phyloP scores from a whole-genome alignment of 306 rosid genomes.

The Rosa persica region DNA sequence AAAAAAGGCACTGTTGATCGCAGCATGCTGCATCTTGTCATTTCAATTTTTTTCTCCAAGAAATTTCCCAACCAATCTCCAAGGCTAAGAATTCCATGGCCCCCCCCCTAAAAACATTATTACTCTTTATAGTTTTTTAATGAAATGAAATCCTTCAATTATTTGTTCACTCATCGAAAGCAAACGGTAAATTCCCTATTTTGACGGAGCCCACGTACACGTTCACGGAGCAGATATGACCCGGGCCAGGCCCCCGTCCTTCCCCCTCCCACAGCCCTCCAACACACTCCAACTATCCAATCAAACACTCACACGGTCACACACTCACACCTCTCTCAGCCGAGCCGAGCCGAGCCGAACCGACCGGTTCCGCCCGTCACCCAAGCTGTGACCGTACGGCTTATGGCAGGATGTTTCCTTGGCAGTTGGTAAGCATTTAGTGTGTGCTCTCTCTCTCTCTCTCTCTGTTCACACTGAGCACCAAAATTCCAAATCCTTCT shows the following conservation, averaged over 20 bases:
- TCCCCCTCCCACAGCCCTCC: not conserved
- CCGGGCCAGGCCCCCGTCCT: not conserved
- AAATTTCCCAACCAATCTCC: too few species aligned
- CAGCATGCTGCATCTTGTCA: too few species aligned
- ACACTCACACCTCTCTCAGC: not conserved
- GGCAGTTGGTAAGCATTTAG: slow-evolving; percentile 77
- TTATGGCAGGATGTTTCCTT: slow-evolving; percentile 55
- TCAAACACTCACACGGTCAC: too few species aligned
- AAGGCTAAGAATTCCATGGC: too few species aligned
- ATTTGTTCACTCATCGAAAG: not conserved
- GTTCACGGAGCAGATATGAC: slow-evolving; percentile 15
- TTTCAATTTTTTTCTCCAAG: too few species aligned
- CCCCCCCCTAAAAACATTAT: too few species aligned
- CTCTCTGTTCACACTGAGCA: not conserved
- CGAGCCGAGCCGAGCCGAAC: not conserved
- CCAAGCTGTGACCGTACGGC: slow-evolving; percentile 43
- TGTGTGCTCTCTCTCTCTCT: slow-evolving; percentile 32
- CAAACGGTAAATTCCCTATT: not conserved
- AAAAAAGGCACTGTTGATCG: too few species aligned
- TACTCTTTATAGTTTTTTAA: too few species aligned
- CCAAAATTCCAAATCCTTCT: slow-evolving; percentile 15
- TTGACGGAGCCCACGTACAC: not conserved
- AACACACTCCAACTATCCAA: too few species aligned
- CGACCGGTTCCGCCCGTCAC: slow-evolving; percentile 37
- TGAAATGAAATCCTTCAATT: too few species aligned